Conservation (phyloP, 768 basidiomycete genomes). For the Gloeostereum incarnatum region DNA sequence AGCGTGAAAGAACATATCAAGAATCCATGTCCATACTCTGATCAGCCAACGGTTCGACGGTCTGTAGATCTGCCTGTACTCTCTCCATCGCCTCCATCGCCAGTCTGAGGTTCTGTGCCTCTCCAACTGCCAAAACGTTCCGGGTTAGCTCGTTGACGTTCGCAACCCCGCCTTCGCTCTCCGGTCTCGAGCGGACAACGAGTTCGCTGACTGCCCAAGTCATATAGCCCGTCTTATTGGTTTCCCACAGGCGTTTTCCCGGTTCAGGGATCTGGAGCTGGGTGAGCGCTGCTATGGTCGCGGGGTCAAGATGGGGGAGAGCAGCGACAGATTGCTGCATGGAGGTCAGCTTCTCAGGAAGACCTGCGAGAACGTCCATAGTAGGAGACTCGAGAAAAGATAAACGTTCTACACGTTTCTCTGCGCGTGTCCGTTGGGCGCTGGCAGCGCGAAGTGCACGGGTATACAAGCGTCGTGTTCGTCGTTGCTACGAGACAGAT, state of each 20-base stretch:
- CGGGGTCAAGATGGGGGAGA: constrained; percentile 34
- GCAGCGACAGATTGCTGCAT: constrained; percentile 41
- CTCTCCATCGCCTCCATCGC: constrained; percentile 15
- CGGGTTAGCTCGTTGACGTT: constrained; percentile 7
- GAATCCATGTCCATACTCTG: too few relatives aligned
- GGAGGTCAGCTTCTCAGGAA: constrained; percentile 29
- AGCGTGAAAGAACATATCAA: too few relatives aligned
- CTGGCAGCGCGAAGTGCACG: constrained; percentile 41
- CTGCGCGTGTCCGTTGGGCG: constrained; percentile 35
- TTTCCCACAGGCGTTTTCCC: constrained; percentile 74
- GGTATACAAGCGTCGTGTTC: constrained; percentile 45
- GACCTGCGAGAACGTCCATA: constrained; percentile 26
- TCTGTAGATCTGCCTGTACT: constrained; percentile 5
- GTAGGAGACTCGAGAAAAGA: constrained; percentile 30
- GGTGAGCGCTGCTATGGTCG: constrained; percentile 25
- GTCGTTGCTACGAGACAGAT: constrained; percentile 46
- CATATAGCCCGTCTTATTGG: constrained; percentile 61
- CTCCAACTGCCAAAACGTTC: constrained; percentile 14
- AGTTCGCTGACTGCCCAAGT: constrained; percentile 67
- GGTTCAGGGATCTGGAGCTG: constrained; percentile 35
- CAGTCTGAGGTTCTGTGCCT: constrained; percentile 16
- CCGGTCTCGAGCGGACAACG: constrained; percentile 21
- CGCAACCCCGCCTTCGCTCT: constrained; percentile 11
- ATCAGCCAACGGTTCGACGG: constrained; percentile 3
- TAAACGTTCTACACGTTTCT: constrained; percentile 30